Base-by-base conservation (phyloP, 495 filamentous ascomycete genomes). In the Halenospora varia region DNA sequence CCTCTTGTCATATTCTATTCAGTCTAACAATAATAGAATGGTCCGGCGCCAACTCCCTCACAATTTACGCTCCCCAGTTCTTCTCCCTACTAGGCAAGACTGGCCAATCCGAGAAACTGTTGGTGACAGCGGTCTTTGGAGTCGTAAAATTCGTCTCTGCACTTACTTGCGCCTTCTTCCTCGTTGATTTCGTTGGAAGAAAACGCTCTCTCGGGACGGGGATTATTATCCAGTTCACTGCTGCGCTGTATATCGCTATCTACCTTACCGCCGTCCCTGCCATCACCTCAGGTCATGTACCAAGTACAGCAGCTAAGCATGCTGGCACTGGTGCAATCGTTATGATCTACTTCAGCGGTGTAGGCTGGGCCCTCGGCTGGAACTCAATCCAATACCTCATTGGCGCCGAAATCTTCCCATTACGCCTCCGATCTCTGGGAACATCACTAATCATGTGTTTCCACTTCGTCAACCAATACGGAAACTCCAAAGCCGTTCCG, bases 311-410 rank as follows among this genome's bases (percentile, higher is more conserved):
- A n/a, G 41, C 25, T 2, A 57, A 55, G 25, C 49, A 53, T 26
- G 59, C 54, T 18, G 49, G 54, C 17, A 62, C 59, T 2, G 84
- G 76, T 29, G 84, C 81, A 15, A 79, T 88, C 56, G 81, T 78
- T 17, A 82, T 85, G 77, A 85, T 88, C 52, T 88, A 83, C 58
- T 44, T 88, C 45, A 83, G 77, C 0, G 85, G 84, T 1, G 66
- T 80, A 11, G 85, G 87, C 1, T 90, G 87, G 87, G 85, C 87
- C 0, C 70, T 89, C 0, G 87, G 87, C 47, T 90, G 86, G 84
- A 89, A 88, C 64, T 78, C 75, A 6, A 88, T 89, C 75, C 87
- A 88, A 63, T 91, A 89, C 57, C 77, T 91, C 1, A 77, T 90
- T 47, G 88, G 85, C 19, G 83, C 86, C 0, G 88, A 92, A 64